Base-by-base conservation (phyloP, 2,329 filamentous ascomycete species). In the Neofusicoccum ribis region DNA sequence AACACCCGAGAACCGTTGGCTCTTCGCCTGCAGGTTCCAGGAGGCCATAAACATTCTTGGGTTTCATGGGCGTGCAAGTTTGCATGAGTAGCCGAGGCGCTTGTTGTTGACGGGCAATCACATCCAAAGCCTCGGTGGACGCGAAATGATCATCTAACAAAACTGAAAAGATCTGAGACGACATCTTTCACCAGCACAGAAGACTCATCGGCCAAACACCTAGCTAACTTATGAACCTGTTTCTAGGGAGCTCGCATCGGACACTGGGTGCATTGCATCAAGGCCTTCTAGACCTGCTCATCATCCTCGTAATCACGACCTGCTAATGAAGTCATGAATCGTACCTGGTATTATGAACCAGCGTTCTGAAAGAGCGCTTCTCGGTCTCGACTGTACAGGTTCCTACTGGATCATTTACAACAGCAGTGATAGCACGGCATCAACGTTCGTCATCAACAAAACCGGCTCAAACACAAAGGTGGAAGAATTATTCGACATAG, bases 81-180 rank as follows among this genome's bases (percentile, higher is more conserved):
- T 15, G 34, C 47, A 8, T 43, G 36, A 34, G 5, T 31, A 56
- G 62, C 50, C 20, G 62, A 65, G 52, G 63, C 46, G 47, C 27
- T 34, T 46, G 20, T 5, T 23, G 15, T 54, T 31, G 37, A 23
- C 23, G 15, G 2, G 27, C 41, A 27, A 60, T 8, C n/a, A 52
- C 36, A 6, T n/a, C 37, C 7, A 4, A 31, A 65, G n/a, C 63
- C 54, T 60, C 47, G 31, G 46, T 5, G 37, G 56, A 63, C 14
- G 36, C 47, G 63, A 61, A 37, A 61, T 65, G 63, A 65, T 60
- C 31, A 37, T 31, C 7, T 5, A 31, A 52, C 39, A 37, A 63
- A 61, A 65, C 63, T 65, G 63, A 65, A 65, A 65, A 65, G 63
- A 65, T 61, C 63, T 65, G 63, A 65, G 63, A 65, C 56, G 63